Evolutionary conservation across 768 basidiomycete species (phyloP).

Genomic region (Naganishia onofrii): DNA sequence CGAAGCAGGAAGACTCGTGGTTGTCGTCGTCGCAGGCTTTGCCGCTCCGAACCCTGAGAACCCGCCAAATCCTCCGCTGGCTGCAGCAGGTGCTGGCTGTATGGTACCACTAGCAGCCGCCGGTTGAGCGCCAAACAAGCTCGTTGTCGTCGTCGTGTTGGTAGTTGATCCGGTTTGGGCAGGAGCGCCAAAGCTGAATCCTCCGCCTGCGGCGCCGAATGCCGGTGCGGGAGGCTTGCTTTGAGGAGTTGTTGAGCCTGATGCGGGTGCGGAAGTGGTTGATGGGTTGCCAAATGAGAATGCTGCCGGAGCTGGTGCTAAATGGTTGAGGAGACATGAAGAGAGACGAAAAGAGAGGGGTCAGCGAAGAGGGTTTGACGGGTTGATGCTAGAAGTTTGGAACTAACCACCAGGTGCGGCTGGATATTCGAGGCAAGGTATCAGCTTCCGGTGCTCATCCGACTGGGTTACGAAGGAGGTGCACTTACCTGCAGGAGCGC

Average conservation of each 20-base stretch:
- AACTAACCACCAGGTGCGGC: conserved; percentile 1
- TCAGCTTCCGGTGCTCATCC: background rate
- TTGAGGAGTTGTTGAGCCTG: conserved; percentile 16
- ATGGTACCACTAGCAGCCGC: background rate
- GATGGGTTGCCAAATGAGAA: conserved; percentile 25
- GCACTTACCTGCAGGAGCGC: conserved; percentile 5
- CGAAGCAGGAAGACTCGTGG: background rate
- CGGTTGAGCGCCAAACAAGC: background rate
- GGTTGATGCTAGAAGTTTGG: background rate
- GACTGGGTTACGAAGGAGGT: background rate
- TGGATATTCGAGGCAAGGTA: background rate
- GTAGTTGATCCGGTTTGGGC: background rate
- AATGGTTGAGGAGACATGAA: background rate
- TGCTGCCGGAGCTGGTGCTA: background rate
- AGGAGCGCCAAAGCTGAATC: conserved; percentile 18
- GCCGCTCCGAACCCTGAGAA: conserved; percentile 10
- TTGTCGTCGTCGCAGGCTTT: background rate
- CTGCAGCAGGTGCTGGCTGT: background rate
- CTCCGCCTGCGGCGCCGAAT: background rate
- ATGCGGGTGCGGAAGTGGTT: background rate
- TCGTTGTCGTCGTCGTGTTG: background rate
- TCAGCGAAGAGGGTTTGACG: background rate
- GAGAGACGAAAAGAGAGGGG: background rate
- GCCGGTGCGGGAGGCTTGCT: conserved; percentile 14
- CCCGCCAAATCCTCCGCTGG: conserved; percentile 7